Evolutionary conservation across 495 filamentous ascomycete genomes (phyloP), one percentile per base, ranked within the genome.

Genomic region (Pyrenopolyporus hunteri): DNA sequence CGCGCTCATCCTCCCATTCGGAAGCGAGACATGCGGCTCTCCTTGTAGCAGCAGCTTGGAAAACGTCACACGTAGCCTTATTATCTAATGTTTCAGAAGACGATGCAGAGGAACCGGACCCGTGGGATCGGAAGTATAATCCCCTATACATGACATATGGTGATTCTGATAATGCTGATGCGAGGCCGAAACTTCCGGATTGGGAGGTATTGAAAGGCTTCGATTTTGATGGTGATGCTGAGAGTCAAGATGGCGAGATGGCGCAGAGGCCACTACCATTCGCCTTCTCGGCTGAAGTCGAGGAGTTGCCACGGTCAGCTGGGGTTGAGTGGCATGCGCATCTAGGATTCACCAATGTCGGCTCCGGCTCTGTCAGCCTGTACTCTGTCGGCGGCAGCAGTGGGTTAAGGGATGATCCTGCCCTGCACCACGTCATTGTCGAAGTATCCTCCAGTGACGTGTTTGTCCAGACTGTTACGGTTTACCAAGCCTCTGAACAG

Each of bases 261-360:
- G 22, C 25, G 16, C 68, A 35, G 17, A 31, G 37, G 25, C 19
- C 44, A 1, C 50, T 78, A 16, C 87, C 92, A 1, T 87, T 87
- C 2, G 80, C 92, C 55, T 86, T 93, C 65, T 84, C 85, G 0
- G 87, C 85, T 2, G 83, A 93, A 52, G 89, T 93, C 9, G 80
- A 85, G 33, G 81, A 84, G 57, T 73, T 96, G 29, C 91, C 91
- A 1, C 80, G 88, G 25, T 79, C 74, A 10, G 86, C 83, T 57
- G 77, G 78, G 48, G 83, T 95, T 31, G 91, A 96, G 73, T 93
- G 91, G 91, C 83, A 86, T 63, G 83, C 71, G 4, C 71, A 74
- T 31, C 19, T 69, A 13, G 71, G 71, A 7, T 54, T 74, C 10
- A 62, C 71, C 16, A 59, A 60, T 22, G 20, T 72, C 2, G 37